These are phyloP conservation scores for Sclerotinia sclerotiorum DNA, from an alignment of 2,329 filamentous ascomycete genomes.

Conservation along the genomic window DNA sequence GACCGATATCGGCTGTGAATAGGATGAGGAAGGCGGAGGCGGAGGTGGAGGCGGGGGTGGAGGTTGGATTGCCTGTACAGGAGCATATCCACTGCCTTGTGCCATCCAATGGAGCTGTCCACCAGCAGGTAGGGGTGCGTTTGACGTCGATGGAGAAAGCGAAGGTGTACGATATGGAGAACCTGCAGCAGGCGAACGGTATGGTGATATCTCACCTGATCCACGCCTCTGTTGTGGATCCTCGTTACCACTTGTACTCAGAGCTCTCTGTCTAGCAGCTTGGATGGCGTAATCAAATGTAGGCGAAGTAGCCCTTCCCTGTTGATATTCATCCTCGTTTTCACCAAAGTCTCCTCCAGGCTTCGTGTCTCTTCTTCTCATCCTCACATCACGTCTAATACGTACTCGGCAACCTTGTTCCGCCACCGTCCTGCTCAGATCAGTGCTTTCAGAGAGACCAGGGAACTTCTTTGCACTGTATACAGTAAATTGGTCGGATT, in stretches of 20 bases:
- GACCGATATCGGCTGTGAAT: slow-evolving; percentile 20
- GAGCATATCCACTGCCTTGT: slow-evolving; percentile 16
- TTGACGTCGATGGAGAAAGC: slow-evolving; percentile 25
- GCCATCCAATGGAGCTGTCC: slow-evolving; percentile 38
- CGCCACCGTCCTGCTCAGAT: slow-evolving; percentile 83
- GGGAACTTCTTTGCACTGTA: slow-evolving; percentile 99
- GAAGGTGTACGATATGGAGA: slow-evolving; percentile 24
- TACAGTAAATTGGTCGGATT: slow-evolving; percentile 82
- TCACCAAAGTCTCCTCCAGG: slow-evolving; percentile 50
- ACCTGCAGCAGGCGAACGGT: neutral
- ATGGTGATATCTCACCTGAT: slow-evolving; percentile 44
- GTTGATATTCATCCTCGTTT: slow-evolving; percentile 60
- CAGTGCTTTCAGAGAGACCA: slow-evolving; percentile 84
- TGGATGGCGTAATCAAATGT: neutral
- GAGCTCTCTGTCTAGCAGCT: slow-evolving; percentile 28
- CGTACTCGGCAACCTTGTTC: slow-evolving; percentile 96
- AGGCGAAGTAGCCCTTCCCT: slow-evolving; percentile 37
- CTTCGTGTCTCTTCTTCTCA: slow-evolving; percentile 81
- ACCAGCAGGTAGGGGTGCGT: slow-evolving; percentile 37
- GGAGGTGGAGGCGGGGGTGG: slow-evolving; percentile 10
- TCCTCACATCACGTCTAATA: slow-evolving; percentile 89
- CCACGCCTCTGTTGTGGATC: slow-evolving; percentile 46
- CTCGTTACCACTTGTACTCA: slow-evolving; percentile 33
- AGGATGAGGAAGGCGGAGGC: slow-evolving; percentile 6
- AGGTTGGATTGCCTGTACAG: neutral